Conservation (phyloP, 2,329 filamentous ascomycete species). For the Venturia nashicola region DNA sequence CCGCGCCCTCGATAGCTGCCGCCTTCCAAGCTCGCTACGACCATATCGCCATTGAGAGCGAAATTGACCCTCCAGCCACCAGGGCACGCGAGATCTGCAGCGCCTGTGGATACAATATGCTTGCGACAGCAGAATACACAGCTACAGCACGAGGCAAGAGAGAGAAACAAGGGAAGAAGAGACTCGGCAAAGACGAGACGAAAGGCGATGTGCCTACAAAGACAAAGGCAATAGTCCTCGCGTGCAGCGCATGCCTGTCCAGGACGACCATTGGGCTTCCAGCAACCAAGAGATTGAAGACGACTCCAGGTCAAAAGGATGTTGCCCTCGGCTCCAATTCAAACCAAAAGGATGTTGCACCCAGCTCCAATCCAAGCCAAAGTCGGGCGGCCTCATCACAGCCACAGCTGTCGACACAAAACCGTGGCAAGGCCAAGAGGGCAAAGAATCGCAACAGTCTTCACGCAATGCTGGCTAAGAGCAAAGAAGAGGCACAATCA, state of each 20-base stretch:
- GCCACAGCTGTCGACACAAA: neutral
- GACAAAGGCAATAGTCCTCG: neutral
- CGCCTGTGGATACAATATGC: constrained; percentile 24
- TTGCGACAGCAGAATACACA: constrained; percentile 11
- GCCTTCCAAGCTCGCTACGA: constrained; percentile 19
- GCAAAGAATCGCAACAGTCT: constrained; percentile 43
- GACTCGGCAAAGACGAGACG: constrained; percentile 18
- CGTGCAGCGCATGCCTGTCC: constrained; percentile 1
- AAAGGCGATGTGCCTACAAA: constrained; percentile 12
- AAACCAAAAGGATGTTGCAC: too few relatives aligned
- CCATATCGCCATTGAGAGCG: constrained; percentile 16
- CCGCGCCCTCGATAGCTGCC: constrained; percentile 22
- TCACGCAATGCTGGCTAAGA: constrained; percentile 39
- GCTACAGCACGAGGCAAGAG: constrained; percentile 15
- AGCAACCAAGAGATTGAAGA: neutral
- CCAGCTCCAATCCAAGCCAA: neutral
- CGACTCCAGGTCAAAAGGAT: neutral
- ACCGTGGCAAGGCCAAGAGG: constrained; percentile 31
- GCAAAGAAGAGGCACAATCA: constrained; percentile 24
- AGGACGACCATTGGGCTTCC: neutral
- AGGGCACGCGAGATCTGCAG: constrained; percentile 22
- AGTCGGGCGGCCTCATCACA: neutral
- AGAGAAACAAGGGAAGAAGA: neutral
- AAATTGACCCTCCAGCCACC: constrained; percentile 19
- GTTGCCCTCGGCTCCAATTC: too few relatives aligned